phyloP scores from a whole-genome alignment of 495 filamentous ascomycete species.

The Tuber microsphaerosporum region DNA sequence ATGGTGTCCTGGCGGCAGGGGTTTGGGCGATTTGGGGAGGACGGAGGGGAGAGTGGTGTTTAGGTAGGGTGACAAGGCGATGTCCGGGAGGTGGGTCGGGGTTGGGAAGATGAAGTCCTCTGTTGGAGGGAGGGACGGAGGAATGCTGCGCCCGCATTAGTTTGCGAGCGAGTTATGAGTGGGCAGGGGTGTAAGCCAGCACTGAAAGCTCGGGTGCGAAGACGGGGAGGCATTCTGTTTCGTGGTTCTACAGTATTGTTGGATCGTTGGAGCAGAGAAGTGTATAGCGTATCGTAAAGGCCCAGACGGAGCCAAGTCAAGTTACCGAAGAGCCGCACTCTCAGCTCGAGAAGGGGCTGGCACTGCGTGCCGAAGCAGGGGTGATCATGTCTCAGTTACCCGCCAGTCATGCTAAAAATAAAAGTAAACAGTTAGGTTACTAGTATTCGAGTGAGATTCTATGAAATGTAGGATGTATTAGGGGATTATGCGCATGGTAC shows the following conservation, averaged over 20 bases:
- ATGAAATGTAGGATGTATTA: not conserved
- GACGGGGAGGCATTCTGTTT: not conserved
- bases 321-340: not conserved
- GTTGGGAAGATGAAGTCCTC: constrained; percentile 60
- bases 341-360: not conserved
- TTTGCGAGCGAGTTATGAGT: constrained; percentile 1
- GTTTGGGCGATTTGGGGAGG: constrained; percentile 19
- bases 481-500: not conserved
- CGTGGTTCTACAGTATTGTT: too few species aligned
- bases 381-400: not conserved
- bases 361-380: not conserved
- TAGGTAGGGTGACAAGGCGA: constrained; percentile 58
- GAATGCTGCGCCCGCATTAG: constrained; percentile 22
- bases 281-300: not conserved
- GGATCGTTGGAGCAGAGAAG: not conserved
- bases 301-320: not conserved
- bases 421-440: not conserved
- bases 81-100: constrained; percentile 57
- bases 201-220: constrained; percentile 1
- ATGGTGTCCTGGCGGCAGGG: constrained; percentile 59
- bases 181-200: not conserved
- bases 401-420: not conserved
- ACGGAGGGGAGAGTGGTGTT: constrained; percentile 44
- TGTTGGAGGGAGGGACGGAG: constrained; percentile 51
- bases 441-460: constrained; percentile 1